A percentile compares a stretch with the other conserved stretches of the same genome.
Conservation (phyloP, 306 rosid genomes). For the Castanea mollissima region DNA sequence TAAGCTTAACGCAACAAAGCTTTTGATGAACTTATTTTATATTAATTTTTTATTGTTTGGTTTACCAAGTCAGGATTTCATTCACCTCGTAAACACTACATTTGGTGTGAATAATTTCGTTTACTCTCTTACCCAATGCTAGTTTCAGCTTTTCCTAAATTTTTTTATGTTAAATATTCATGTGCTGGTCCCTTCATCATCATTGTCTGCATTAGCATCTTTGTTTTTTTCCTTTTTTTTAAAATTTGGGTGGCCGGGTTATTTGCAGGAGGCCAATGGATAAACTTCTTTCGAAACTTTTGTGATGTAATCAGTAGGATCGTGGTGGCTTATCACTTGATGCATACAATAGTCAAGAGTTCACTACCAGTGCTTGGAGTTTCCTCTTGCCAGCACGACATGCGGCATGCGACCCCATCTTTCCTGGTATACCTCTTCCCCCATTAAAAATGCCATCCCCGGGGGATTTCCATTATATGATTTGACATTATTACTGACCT, state of each 20-base stretch:
- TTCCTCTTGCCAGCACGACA: not conserved
- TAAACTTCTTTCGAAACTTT: too few relatives aligned
- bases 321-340: not conserved
- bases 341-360: too few relatives aligned
- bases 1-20: not conserved
- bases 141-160: too few relatives aligned
- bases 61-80: too few relatives aligned
- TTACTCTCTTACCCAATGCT: too few relatives aligned
- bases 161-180: too few relatives aligned
- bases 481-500: not conserved
- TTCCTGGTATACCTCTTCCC: not conserved
- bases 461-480: not conserved
- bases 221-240: not conserved
- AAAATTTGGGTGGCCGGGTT: too few relatives aligned
- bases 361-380: too few relatives aligned
- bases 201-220: not conserved
- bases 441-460: not conserved
- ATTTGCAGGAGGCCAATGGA: too few relatives aligned
- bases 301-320: not conserved
- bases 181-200: not conserved
- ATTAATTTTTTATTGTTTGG: too few relatives aligned
- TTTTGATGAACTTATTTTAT: not conserved
- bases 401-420: not conserved
- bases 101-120: too few relatives aligned
- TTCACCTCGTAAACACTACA: too few relatives aligned